Conservation (phyloP, 148 eudicot genomes). For the Vaccinium corymbosum region DNA sequence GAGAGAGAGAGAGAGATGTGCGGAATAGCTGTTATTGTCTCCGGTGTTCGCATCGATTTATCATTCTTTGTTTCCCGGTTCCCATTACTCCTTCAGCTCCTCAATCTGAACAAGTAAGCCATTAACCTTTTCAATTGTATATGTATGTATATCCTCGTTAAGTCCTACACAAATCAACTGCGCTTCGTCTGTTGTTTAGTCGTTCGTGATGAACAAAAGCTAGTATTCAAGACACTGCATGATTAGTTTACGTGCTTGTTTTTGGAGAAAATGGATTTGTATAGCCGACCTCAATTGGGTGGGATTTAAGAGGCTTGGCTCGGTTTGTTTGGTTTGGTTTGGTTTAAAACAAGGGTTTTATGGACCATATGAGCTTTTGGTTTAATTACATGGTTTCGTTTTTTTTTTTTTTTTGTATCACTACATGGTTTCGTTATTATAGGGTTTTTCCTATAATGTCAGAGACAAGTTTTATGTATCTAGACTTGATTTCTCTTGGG, state of each 20-base stretch:
- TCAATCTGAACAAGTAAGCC: conserved; percentile 41
- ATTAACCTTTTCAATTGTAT: not conserved
- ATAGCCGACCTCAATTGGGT: not conserved
- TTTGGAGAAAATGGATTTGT: not conserved
- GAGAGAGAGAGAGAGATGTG: conserved; percentile 41
- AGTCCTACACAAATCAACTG: no score
- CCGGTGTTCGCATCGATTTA: conserved; percentile 50
- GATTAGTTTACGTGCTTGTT: not conserved
- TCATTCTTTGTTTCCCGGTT: conserved; percentile 19
- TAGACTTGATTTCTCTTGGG: not conserved
- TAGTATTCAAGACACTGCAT: not conserved
- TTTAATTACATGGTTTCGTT: not conserved
- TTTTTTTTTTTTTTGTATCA: no score
- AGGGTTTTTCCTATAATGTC: not conserved
- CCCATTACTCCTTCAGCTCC: conserved; percentile 18
- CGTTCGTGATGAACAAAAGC: no score
- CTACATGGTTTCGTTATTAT: no score
- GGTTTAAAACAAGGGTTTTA: not conserved
- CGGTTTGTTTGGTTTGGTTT: not conserved
- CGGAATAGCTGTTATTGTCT: conserved; percentile 70
- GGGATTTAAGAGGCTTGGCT: no score
- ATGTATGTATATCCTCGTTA: not conserved
- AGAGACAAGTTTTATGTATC: not conserved
- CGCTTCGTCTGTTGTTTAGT: no score
- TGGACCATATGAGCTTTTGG: not conserved